Evolutionary conservation across 2,329 filamentous ascomycete species (phyloP).

Genomic region (Exophiala bonariae): DNA sequence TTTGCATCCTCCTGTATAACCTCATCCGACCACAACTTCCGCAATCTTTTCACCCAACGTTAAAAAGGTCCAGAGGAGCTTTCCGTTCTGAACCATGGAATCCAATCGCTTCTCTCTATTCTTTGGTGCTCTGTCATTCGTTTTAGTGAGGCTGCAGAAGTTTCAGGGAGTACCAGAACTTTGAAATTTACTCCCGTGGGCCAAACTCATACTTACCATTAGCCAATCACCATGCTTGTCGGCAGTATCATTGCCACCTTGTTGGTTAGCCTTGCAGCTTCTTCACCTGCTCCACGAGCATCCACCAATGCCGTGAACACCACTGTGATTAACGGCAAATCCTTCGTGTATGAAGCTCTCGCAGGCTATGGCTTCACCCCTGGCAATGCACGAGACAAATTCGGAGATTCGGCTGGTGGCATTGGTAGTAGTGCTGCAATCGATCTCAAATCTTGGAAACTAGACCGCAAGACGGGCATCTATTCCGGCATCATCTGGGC

Average conservation of each 20-base stretch:
- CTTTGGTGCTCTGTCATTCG: constrained; percentile 12
- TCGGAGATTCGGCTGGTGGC: constrained; percentile 68
- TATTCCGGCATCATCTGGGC: constrained; percentile 65
- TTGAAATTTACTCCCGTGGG: too few species aligned
- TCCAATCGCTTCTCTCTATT: constrained; percentile 4
- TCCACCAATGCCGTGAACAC: constrained; percentile 39
- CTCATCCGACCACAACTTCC: not conserved
- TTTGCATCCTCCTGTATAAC: too few species aligned
- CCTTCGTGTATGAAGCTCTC: constrained; percentile 66
- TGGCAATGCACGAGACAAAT: constrained; percentile 62
- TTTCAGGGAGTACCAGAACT: not conserved
- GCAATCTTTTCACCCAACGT: not conserved
- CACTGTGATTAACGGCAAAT: constrained; percentile 60
- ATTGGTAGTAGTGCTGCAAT: constrained; percentile 67
- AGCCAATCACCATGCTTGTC: constrained; percentile 16
- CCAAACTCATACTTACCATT: too few species aligned
- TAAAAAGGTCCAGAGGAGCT: constrained; percentile 9
- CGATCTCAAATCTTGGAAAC: constrained; percentile 60
- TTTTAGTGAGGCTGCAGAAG: constrained; percentile 8
- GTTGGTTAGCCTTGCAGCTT: constrained; percentile 13
- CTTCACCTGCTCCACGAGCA: constrained; percentile 11
- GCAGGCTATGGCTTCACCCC: constrained; percentile 66
- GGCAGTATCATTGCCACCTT: constrained; percentile 13
- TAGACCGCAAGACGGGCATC: constrained; percentile 40
- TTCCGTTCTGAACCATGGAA: constrained; percentile 1